A percentile compares a stretch with the other conserved stretches of the same genome.
Evolutionary conservation across 495 filamentous ascomycete species (phyloP).

Genomic region (Pseudomonodictys pantanalensis): DNA sequence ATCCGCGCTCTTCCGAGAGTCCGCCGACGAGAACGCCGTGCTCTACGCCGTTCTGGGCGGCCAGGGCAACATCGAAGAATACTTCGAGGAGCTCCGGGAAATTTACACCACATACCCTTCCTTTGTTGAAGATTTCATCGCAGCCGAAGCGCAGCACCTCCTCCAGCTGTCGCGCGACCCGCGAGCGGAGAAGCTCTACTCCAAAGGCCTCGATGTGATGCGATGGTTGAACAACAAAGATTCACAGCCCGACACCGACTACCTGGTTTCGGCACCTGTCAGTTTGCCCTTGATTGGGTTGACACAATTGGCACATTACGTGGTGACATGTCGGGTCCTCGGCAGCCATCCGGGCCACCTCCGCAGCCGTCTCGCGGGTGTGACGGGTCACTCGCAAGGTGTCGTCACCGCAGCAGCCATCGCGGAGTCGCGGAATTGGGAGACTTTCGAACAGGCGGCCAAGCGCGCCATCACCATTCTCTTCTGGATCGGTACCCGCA

Average conservation of each 20-base stretch:
- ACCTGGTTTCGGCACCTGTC: constrained; percentile 94
- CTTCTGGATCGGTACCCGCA: constrained; percentile 99
- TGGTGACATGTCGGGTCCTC: constrained; percentile 83
- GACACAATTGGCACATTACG: constrained; percentile 91
- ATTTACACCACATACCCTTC: constrained; percentile 86
- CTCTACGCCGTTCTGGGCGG: constrained; percentile 94
- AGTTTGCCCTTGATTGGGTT: constrained; percentile 95
- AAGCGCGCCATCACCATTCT: constrained; percentile 81
- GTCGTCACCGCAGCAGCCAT: constrained; percentile 92
- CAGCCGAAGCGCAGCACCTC: constrained; percentile 73
- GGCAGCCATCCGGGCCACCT: constrained; percentile 84
- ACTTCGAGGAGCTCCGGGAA: constrained; percentile 93
- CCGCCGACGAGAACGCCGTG: constrained; percentile 69
- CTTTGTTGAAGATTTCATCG: constrained; percentile 81
- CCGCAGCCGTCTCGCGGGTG: constrained; percentile 74
- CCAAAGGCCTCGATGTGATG: constrained; percentile 92
- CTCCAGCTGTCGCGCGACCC: constrained; percentile 81
- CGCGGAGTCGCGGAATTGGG: constrained; percentile 82
- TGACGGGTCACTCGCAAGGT: constrained; percentile 96
- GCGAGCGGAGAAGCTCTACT: constrained; percentile 87
- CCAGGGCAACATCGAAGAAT: constrained; percentile 99
- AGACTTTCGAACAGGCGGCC: constrained; percentile 75
- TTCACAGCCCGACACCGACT: constrained; percentile 87
- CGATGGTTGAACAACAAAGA: constrained; percentile 85
- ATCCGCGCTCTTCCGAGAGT: constrained; percentile 87